These are phyloP conservation scores for Jamesozyma lodderae DNA, from an alignment of 805 yeast species.

Conservation along the genomic window DNA sequence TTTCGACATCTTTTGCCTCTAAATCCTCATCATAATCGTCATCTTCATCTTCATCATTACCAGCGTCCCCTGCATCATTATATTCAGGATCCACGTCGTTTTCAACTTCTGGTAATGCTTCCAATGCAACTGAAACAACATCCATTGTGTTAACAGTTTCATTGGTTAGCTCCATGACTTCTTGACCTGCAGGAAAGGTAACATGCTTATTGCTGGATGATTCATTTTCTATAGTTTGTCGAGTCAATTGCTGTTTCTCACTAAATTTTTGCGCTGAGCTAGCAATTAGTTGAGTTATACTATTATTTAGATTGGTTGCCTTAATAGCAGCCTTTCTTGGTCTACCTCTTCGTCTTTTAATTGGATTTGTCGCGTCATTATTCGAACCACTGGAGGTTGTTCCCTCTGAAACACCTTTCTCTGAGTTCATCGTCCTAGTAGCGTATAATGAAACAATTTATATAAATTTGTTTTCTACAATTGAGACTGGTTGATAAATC, in stretches of 20 bases:
- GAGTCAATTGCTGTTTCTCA: neutral
- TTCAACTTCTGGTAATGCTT: neutral
- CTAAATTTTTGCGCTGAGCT: neutral
- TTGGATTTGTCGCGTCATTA: neutral
- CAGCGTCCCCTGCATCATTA: neutral
- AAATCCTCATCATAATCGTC: conserved; percentile 10
- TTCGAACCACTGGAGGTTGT: too few species aligned
- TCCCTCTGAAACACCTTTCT: too few species aligned
- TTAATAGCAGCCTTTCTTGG: conserved; percentile 9
- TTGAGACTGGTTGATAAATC: too few species aligned
- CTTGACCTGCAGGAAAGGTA: neutral
- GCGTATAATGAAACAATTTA: too few species aligned
- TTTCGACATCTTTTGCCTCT: conserved; percentile 9
- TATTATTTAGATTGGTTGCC: neutral
- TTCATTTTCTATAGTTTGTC: neutral
- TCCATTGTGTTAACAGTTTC: neutral
- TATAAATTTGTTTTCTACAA: too few species aligned
- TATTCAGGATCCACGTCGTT: conserved; percentile 5
- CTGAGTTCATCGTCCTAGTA: too few species aligned
- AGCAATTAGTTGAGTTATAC: neutral
- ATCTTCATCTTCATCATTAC: conserved; percentile 4
- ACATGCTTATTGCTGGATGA: too few species aligned
- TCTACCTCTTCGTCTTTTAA: conserved; percentile 5
- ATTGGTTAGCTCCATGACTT: neutral
- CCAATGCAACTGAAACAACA: conserved; percentile 3